Evolutionary conservation across 345 rosid species (phyloP), one percentile per base, ranked within the genome.

Genomic region (Stellera chamaejasme): DNA sequence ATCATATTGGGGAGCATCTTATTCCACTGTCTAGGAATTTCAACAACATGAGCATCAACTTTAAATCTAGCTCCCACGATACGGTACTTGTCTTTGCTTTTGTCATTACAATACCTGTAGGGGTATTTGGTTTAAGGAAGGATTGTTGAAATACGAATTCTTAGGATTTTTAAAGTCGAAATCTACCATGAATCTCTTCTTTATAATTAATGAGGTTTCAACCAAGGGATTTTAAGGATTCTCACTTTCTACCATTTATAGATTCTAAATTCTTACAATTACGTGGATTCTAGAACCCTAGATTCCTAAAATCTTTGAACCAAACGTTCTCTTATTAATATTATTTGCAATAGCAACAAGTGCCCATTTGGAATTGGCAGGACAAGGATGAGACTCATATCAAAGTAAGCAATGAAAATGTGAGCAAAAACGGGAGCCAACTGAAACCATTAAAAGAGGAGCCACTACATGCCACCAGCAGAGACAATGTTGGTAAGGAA

Each of bases 11-110:
- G 27, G 99, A 90, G 72, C 89, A 76, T 68, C 90, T 93, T 65
- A 66, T 93, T 55, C 99, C 99, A 48, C 61, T 87, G 71, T 90
- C 96, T 9, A 81, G 95, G 66, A 90, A 85, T 77, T 94, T 94
- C 66, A 75, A 80, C 55, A 14, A 42, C 47, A 11, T 15, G 52
- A 74, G 67, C 45, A 62, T 76, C 65, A 95, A 83, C 65, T 62
- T 82, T 39, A 96, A 87, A 76, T 68, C 76, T 50, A 77, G 66
- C 62, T 62, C 60, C 72, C 75, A 51, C 59, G 66, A 58, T 57
- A 50, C 52, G 28, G 97, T 85, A 76, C 48, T 84, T 71, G 53
- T 53, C 52, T 45, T 45, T 14, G 12, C n/a, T 16, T 10, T 61
- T n/a, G 11, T 26, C 45, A 27, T 6, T 61, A 8, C 19, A 13